These are phyloP conservation scores for Debaryomyces robertsiae DNA, from an alignment of 1,139 yeast species.

Conservation along the genomic window DNA sequence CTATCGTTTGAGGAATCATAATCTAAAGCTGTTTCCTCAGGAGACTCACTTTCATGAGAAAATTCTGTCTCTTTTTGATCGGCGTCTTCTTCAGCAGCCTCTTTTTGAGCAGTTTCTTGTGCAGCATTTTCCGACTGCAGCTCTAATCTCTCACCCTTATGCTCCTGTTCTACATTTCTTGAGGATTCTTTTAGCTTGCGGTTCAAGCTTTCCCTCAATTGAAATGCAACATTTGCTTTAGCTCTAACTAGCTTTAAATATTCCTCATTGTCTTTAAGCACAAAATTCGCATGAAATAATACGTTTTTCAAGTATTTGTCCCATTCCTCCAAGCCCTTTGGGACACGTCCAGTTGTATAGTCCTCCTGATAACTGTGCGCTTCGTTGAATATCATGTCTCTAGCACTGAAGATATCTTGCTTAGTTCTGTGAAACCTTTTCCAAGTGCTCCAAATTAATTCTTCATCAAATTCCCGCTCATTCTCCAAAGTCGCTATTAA, in stretches of 20 bases:
- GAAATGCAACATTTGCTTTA: constrained; percentile 79
- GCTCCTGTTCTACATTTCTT: background rate
- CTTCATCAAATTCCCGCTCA: constrained; percentile 27
- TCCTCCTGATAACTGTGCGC: constrained; percentile 38
- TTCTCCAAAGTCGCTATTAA: constrained; percentile 34
- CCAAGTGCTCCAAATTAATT: constrained; percentile 65
- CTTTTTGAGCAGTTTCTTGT: constrained; percentile 4
- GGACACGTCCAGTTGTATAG: constrained; percentile 17
- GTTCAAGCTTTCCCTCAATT: constrained; percentile 57
- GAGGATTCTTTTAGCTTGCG: constrained; percentile 12
- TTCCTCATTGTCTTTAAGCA: constrained; percentile 71
- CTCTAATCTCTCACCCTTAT: background rate
- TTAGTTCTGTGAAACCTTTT: constrained; percentile 63
- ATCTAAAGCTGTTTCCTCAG: constrained; percentile 5
- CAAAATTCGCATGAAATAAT: constrained; percentile 58
- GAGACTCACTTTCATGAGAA: constrained; percentile 1
- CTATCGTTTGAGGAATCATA: constrained; percentile 3
- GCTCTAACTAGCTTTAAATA: constrained; percentile 75
- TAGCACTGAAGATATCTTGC: constrained; percentile 51
- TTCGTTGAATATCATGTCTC: constrained; percentile 58
- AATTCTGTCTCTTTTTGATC: constrained; percentile 2
- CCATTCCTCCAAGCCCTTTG: constrained; percentile 52
- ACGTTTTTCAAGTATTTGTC: constrained; percentile 56
- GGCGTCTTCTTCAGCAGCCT: constrained; percentile 6
- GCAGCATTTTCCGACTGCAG: background rate